Evolutionary conservation across 1,284 basidiomycete species (phyloP).

Genomic region (Rhodotorula sp.): DNA sequence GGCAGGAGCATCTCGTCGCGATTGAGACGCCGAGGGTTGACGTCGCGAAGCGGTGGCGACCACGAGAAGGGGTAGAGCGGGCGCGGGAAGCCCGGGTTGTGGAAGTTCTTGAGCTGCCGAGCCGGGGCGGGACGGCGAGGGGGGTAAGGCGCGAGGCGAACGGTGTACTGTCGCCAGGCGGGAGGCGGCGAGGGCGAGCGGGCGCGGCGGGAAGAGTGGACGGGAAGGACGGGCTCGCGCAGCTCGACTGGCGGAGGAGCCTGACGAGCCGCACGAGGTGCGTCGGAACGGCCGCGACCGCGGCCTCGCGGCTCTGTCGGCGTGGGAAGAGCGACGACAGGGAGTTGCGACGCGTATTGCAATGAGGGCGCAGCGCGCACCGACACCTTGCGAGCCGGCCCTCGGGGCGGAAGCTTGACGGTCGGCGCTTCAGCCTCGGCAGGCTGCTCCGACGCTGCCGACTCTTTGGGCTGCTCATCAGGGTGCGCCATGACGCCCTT

Average conservation of each 20-base stretch:
- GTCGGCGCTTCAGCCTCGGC: neutral
- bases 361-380: conserved; percentile 41
- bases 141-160: conserved; percentile 48
- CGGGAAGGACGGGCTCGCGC: conserved; percentile 41
- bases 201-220: conserved; percentile 48
- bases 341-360: neutral
- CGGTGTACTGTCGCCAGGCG: conserved; percentile 60
- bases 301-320: conserved; percentile 9
- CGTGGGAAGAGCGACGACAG: conserved; percentile 19
- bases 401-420: conserved; percentile 30
- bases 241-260: conserved; percentile 21
- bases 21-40: conserved; percentile 64
- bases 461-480: neutral
- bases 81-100: conserved; percentile 49
- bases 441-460: neutral
- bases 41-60: conserved; percentile 69
- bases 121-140: conserved; percentile 16
- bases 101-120: conserved; percentile 32
- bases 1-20: conserved; percentile 70
- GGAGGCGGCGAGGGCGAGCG: conserved; percentile 52
- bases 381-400: neutral
- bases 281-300: conserved; percentile 10
- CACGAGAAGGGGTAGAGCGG: conserved; percentile 72
- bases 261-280: neutral
- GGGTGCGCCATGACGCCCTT: conserved; percentile 67